A percentile compares a stretch with the other conserved stretches of the same genome.
Evolutionary conservation across 1,284 basidiomycete species (phyloP).

Genomic region (Leucoagaricus sp.): DNA sequence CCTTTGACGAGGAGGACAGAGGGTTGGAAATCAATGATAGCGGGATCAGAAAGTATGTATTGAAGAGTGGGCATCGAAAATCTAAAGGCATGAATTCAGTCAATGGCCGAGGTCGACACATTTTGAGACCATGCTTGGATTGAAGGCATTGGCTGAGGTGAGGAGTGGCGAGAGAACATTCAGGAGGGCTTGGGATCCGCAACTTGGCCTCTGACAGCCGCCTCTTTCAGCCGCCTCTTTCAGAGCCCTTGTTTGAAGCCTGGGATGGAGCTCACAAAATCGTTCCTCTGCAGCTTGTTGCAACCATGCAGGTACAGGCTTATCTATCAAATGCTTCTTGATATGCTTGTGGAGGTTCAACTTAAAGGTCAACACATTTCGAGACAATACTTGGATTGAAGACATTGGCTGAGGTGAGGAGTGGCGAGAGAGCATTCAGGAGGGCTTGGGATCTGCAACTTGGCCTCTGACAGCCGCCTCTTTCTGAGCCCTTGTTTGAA

Average conservation of each 20-base stretch:
- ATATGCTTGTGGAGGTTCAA: background rate
- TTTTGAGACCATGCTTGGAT: background rate
- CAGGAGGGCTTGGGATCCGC: background rate
- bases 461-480: too few relatives aligned
- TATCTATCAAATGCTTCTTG: background rate
- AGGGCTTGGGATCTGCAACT: background rate
- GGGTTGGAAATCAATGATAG: too few relatives aligned
- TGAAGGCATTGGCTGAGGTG: background rate
- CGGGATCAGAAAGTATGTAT: too few relatives aligned
- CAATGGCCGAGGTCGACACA: background rate
- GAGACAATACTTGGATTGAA: background rate
- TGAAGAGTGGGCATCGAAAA: too few relatives aligned
- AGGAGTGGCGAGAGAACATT: background rate
- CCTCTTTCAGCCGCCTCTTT: background rate
- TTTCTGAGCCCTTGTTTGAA: too few relatives aligned
- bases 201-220: background rate
- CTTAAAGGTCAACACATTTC: too few relatives aligned
- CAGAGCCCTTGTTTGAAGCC: background rate
- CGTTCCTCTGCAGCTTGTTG: background rate
- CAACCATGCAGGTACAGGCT: background rate
- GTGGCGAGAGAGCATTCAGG: background rate
- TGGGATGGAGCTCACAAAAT: background rate
- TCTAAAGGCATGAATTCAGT: background rate
- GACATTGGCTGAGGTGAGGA: background rate
- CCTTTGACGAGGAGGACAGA: too few relatives aligned